Evolutionary conservation across 2,329 filamentous ascomycete species (phyloP), one percentile per base, ranked within the genome.

Genomic region (Trichophyton simii): DNA sequence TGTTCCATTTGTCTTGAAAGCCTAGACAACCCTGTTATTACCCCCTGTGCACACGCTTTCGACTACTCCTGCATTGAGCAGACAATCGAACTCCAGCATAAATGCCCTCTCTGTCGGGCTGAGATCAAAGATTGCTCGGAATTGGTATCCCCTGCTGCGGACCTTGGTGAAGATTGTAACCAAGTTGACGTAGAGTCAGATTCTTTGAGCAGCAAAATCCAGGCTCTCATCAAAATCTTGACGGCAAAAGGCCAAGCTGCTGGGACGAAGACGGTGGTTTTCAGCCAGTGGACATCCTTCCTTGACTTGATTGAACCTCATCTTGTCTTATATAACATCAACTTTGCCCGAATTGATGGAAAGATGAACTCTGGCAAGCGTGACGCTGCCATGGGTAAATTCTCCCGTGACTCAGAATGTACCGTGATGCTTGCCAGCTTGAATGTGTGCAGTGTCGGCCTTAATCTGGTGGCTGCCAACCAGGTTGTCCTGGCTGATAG

Each of bases 391-490:
- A 85, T 95, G 54, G 73, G 81, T 2, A 78, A 81, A 0, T 81
- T 96, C 34, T 85, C 88, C 62, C 78, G 79, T 2, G 85, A 94
- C 61, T 78, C 84, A 0, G 72, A 82, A 1, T 89, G 83, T 62
- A 86, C 84, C 0, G 82, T 96, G 66, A 81, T 96, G 77, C 84
- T 96, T 1, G 91, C 91, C 1, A 91, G 87, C 69, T 77, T 96
- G 48, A 83, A 84, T 6, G 91, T 94, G 5, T 92, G 89, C 73
- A 88, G 86, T 59, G 90, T 96, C 1, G 91, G 91, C 0, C 79
- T 96, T 54, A 95, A 95, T 67, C 82, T 96, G 11, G 88, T 91
- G 0, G 85, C 89, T 0, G 91, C 91, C 0, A 90, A 94, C 67
- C 91, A 91, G 5, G 89, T 95, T 62, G 84, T 96, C 54, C 78